Base-by-base conservation (phyloP, 1,284 basidiomycete species). In the Cutaneotrichosporon cutaneum region DNA sequence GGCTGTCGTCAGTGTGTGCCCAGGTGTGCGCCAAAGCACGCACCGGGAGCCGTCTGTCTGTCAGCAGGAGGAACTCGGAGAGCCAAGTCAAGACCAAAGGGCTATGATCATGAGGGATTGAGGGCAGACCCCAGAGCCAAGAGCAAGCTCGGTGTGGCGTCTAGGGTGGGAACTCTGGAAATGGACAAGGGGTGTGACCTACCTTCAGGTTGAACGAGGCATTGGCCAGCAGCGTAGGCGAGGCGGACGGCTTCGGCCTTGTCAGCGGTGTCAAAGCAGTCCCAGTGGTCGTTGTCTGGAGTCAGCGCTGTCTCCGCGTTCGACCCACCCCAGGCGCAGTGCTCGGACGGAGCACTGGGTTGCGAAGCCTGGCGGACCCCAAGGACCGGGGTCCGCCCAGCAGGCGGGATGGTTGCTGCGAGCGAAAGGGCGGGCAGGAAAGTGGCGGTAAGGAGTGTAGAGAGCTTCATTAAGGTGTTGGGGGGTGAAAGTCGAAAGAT, bases 1-100 rank as follows among this genome's bases (percentile, higher is more conserved):
- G 80, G 0, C 70, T 76, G 60, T 57, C 0, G 24, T 50, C 24
- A 58, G 56, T 42, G 18, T n/a, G 4, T 30, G 9, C 9, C 18
- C 0, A n/a, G 39, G 18, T 42, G 39, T 7, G 35, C 3, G 39
- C 18, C 6, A 18, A 7, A 6, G 18, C 8, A 18, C 39, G 3
- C n/a, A 42, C 39, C 39, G 16, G 4, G 39, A 42, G 7, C 39
- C 39, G 18, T 42, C 39, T 42, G 39, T n/a, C 18, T 42, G 39
- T 42, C 39, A 42, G 39, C 18, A n/a, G 16, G 18, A n/a, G 8
- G 18, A n/a, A 42, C 18, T n/a, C 39, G 4, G 18, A n/a, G 39
- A n/a, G 39, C 18, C 18, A 42, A 42, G 18, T 9, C 7, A 18
- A 3, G 35, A 8, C 5, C 16, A n/a, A n/a, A 39, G 14, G 13